phyloP scores from a whole-genome alignment of 495 filamentous ascomycete genomes.

The Lophiotrema nucula region DNA sequence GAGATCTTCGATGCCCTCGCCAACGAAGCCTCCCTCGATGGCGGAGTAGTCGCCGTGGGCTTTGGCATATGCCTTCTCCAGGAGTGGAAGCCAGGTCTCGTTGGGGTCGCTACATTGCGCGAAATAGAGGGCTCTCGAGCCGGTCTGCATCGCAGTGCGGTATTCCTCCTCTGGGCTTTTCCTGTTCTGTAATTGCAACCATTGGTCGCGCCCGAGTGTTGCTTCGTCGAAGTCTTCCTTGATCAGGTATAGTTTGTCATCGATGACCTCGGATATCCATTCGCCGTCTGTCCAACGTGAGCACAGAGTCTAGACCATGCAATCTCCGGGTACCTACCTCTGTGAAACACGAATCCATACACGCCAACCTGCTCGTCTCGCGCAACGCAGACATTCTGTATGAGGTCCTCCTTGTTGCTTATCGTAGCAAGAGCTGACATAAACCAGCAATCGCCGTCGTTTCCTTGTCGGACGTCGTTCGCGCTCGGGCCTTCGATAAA shows the following conservation, averaged over 20 bases:
- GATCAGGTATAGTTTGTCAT: slow-evolving; percentile 79
- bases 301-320: slow-evolving; percentile 1
- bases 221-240: slow-evolving; percentile 79
- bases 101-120: slow-evolving; percentile 81
- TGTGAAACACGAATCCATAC: slow-evolving; percentile 91
- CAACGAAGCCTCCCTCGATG: slow-evolving; percentile 82
- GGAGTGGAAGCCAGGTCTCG: slow-evolving; percentile 90
- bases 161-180: slow-evolving; percentile 76
- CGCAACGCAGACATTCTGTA: slow-evolving; percentile 81
- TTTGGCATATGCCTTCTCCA: slow-evolving; percentile 97
- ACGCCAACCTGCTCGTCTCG: slow-evolving; percentile 78
- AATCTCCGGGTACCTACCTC: slow-evolving; percentile 49
- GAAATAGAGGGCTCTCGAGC: slow-evolving; percentile 78
- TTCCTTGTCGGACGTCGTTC: slow-evolving; percentile 75
- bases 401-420: slow-evolving; percentile 73
- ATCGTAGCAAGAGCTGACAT: slow-evolving; percentile 83
- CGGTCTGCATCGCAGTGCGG: slow-evolving; percentile 69
- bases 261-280: slow-evolving; percentile 88
- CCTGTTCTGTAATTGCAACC: slow-evolving; percentile 66
- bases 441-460: slow-evolving; percentile 89
- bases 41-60: slow-evolving; percentile 84
- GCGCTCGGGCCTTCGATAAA: slow-evolving; percentile 80
- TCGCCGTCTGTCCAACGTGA: slow-evolving; percentile 64
- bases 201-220: slow-evolving; percentile 62
- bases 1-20: slow-evolving; percentile 89